A percentile compares a stretch with the other conserved stretches of the same genome.
Evolutionary conservation across 1,139 yeast genomes (phyloP).

Genomic region (Yueomyces sp.): DNA sequence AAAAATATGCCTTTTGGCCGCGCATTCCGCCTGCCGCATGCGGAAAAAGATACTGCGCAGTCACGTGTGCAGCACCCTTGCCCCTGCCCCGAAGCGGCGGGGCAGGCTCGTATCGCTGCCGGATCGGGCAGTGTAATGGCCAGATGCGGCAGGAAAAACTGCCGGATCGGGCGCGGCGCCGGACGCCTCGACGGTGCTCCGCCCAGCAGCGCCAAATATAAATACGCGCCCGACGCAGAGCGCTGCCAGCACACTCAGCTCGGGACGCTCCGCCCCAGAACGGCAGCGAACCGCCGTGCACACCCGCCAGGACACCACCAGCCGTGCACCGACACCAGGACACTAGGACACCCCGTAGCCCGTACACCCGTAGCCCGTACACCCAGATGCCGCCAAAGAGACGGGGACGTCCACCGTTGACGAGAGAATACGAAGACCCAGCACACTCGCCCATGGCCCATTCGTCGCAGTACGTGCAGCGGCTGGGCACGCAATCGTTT

Average conservation of each 20-base stretch:
- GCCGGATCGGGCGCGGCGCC: no score
- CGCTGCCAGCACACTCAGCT: background rate
- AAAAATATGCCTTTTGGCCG: no score
- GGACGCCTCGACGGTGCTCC: no score
- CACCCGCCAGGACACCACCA: background rate
- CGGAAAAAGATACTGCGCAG: no score
- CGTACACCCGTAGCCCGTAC: background rate
- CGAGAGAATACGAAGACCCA: constrained; percentile 24
- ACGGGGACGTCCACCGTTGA: constrained; percentile 25
- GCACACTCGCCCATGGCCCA: constrained; percentile 26
- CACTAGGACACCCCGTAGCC: background rate
- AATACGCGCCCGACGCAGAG: background rate
- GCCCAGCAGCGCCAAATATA: background rate
- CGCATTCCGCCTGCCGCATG: no score
- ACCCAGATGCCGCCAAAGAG: constrained; percentile 9
- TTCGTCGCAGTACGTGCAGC: constrained; percentile 23
- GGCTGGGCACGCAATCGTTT: constrained; percentile 16
- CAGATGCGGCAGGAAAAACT: no score
- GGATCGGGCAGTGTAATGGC: no score
- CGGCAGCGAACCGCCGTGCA: no score
- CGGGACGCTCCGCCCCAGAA: background rate
- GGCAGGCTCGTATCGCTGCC: no score
- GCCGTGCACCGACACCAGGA: background rate
- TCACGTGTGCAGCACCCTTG: no score
- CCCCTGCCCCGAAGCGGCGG: no score